These are phyloP conservation scores for Apocynum venetum DNA, from an alignment of 257 asterid genomes.

Conservation along the genomic window DNA sequence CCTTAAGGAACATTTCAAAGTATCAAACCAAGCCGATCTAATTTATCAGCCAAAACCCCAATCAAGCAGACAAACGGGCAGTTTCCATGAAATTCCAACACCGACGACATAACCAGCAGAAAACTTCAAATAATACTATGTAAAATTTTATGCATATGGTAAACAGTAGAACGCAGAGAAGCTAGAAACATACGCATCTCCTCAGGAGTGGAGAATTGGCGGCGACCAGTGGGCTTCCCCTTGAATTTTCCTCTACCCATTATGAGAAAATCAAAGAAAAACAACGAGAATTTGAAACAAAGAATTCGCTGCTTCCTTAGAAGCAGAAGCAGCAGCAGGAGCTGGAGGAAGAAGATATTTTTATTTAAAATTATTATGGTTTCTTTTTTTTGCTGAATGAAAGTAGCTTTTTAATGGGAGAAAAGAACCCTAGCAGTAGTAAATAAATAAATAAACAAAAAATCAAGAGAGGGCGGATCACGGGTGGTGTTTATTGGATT, in stretches of 20 bases:
- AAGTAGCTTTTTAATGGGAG: not conserved
- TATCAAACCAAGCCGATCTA: not conserved
- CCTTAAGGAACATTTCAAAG: not conserved
- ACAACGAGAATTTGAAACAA: not conserved
- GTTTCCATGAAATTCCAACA: not conserved
- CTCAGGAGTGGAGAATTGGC: conserved; percentile 47
- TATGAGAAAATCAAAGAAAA: not conserved
- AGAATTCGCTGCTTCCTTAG: not conserved
- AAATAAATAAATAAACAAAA: no score
- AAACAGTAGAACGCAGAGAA: no score
- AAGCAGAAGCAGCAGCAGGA: not conserved
- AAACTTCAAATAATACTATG: not conserved
- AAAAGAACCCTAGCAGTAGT: not conserved
- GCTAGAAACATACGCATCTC: conserved; percentile 34
- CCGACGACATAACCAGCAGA: not conserved
- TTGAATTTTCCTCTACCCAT: conserved; percentile 55
- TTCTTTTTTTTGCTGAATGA: not conserved
- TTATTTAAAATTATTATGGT: not conserved
- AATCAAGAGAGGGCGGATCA: not conserved
- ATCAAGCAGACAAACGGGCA: not conserved
- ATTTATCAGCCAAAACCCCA: conserved; percentile 2
- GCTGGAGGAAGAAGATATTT: not conserved
- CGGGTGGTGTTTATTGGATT: not conserved
- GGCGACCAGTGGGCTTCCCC: conserved; percentile 56
- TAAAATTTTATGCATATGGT: no score